phyloP scores from a whole-genome alignment of 2,329 filamentous ascomycete genomes.

The Ceratocystis papillata region DNA sequence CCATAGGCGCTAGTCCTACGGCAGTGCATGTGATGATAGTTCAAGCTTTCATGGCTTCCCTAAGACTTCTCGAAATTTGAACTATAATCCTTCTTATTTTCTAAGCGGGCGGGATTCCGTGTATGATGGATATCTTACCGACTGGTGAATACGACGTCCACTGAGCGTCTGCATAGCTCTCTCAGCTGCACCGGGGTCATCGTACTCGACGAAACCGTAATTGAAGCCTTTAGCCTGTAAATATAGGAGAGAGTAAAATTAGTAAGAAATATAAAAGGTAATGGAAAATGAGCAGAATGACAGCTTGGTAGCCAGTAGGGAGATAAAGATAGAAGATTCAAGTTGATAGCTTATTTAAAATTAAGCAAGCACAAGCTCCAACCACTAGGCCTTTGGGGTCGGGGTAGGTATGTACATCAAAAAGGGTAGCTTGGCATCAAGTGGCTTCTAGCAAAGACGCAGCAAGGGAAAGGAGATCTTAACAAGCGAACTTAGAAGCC shows the following conservation, averaged over 20 bases:
- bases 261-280: conserved; percentile 21
- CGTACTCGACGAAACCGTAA: conserved; percentile 98
- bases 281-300: conserved; percentile 1
- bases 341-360: background rate
- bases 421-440: background rate
- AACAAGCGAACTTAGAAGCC: background rate
- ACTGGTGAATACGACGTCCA: conserved; percentile 87
- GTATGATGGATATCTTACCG: conserved; percentile 47
- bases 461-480: background rate
- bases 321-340: background rate
- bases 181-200: conserved; percentile 92
- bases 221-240: conserved; percentile 87
- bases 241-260: conserved; percentile 28
- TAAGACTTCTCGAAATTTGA: background rate
- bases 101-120: background rate
- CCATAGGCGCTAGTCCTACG: background rate
- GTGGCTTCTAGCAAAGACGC: background rate
- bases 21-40: background rate
- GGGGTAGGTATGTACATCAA: background rate
- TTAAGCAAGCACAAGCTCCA: background rate
- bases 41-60: background rate
- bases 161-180: conserved; percentile 96
- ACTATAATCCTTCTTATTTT: background rate
- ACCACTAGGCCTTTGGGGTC: background rate
- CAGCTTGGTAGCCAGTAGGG: background rate